phyloP scores from a whole-genome alignment of 306 rosid genomes.

The Mimosa bimucronata region DNA sequence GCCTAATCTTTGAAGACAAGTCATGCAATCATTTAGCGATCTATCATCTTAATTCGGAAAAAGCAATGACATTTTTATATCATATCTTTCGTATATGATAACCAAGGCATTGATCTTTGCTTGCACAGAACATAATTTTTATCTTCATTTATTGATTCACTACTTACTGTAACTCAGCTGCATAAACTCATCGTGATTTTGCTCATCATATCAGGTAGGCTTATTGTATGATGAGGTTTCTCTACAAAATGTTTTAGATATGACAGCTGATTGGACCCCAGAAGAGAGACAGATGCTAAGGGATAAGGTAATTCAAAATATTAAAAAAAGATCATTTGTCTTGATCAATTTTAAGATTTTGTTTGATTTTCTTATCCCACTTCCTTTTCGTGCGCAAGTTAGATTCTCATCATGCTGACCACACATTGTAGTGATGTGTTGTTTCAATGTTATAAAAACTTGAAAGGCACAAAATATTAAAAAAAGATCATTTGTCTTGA shows the following conservation, averaged over 20 bases:
- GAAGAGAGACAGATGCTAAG: conserved; percentile 92
- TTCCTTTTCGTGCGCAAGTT: neutral
- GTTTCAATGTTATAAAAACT: neutral
- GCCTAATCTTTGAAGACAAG: conserved; percentile 9
- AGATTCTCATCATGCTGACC: neutral
- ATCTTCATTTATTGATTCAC: conserved; percentile 15
- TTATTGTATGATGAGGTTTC: conserved; percentile 82
- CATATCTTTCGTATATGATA: neutral
- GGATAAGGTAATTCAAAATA: conserved; percentile 64
- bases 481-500: conserved; percentile 24
- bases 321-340: conserved; percentile 27
- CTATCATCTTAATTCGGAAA: conserved; percentile 9
- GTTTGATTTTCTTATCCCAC: neutral
- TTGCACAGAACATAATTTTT: conserved; percentile 3
- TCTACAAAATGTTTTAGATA: conserved; percentile 75
- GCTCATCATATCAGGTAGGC: conserved; percentile 77
- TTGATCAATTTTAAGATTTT: neutral
- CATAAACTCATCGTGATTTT: conserved; percentile 39
- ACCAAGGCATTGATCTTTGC: conserved; percentile 27
- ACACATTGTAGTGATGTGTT: neutral
- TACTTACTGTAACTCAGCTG: conserved; percentile 28
- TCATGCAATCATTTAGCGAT: conserved; percentile 18
- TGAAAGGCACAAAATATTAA: neutral
- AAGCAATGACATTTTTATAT: conserved; percentile 5
- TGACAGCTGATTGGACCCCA: conserved; percentile 89